Percentiles rank a stretch among this genome's conserved stretches.
Conservation (phyloP, 441 rosid genomes). For the Populus hybrid region DNA sequence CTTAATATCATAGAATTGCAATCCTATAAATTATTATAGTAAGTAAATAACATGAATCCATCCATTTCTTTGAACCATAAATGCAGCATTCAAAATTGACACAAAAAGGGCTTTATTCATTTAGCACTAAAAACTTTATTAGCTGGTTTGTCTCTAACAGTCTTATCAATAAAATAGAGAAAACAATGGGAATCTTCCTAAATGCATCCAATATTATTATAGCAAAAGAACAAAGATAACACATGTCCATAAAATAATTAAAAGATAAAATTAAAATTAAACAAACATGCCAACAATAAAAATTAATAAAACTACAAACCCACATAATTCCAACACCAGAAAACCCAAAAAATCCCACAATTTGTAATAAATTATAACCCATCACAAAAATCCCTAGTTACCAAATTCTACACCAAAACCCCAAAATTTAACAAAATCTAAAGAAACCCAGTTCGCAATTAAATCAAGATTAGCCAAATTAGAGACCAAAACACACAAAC, state of each 20-base stretch:
- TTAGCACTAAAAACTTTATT: background rate
- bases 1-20: background rate
- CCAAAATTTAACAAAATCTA: background rate
- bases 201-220: background rate
- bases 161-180: background rate
- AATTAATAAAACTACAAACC: background rate
- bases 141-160: background rate
- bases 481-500: background rate
- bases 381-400: conserved; percentile 8
- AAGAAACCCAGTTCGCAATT: conserved; percentile 1
- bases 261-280: too few species aligned
- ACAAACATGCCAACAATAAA: background rate
- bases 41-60: background rate
- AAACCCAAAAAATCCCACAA: background rate
- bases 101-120: background rate
- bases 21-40: background rate
- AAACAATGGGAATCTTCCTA: background rate
- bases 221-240: background rate
- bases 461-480: background rate
- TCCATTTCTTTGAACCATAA: background rate
- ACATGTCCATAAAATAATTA: background rate
- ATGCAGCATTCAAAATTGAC: background rate
- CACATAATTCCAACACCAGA: background rate
- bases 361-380: background rate
- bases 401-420: conserved; percentile 3